Base-by-base conservation (phyloP, 2,329 filamentous ascomycete genomes). In the Pestalotiopsis sp. region DNA sequence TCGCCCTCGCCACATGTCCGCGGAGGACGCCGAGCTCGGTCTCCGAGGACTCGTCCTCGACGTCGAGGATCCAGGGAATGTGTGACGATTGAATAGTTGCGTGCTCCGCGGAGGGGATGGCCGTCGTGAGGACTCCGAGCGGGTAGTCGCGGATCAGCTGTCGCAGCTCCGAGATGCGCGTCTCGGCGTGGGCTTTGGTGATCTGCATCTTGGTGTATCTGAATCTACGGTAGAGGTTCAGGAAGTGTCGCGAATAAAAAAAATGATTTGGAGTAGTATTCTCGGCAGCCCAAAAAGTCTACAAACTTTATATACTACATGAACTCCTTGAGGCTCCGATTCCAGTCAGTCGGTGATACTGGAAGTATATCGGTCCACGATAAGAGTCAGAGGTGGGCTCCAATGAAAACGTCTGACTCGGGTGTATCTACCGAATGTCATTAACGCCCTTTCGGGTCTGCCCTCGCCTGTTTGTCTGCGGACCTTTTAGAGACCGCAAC, bases 101-200 rank as follows among this genome's bases (percentile, higher is more conserved):
- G 71, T 84, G 80, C 0, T 74, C 76, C 11, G 79, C 58, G 0
- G 87, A 90, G 0, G 79, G 74, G 58, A 92, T 87, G 4, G 87
- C 88, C 0, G 90, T 92, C 9, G 88, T 91, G 7, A 92, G 74
- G 14, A 91, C 81, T 1, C 90, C 90, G 0, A 92, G 81, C 0
- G 90, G 88, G 73, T 91, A 87, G 14, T 86, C 82, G 23, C 82
- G 82, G 73, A 92, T 88, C 65, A 92, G 81, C 67, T 85, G 77
- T 41, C 85, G 85, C 25, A 92, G 83, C 2, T 79, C 78, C 0
- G 80, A 78, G 67, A 88, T 80, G 67, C 81, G 76, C 7, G 78
- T 72, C 71, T 91, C 89, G 11, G 82, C 85, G 76, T 90, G 88
- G 17, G 76, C 82, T 12, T 77, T 77, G 23, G 82, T 85, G 71